Evolutionary conservation across 2,329 filamentous ascomycete species (phyloP).

Genomic region (Knoxdaviesia proteae): DNA sequence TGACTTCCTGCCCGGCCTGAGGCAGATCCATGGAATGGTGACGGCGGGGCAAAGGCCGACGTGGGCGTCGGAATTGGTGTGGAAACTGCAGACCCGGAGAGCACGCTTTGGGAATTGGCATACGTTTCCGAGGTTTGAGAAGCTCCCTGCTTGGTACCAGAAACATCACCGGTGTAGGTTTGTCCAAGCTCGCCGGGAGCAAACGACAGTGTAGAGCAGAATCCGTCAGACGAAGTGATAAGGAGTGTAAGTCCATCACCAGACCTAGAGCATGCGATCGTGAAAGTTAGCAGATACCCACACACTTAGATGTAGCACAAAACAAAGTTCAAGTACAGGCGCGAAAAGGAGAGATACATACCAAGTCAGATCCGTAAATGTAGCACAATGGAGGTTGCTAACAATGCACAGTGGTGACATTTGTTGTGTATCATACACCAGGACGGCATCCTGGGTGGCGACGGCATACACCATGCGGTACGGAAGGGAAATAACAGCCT

Average conservation of each 20-base stretch:
- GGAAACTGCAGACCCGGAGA: too few species aligned
- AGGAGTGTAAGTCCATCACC: slow-evolving; percentile 40
- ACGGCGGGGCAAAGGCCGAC: slow-evolving; percentile 37
- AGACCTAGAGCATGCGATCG: slow-evolving; percentile 14
- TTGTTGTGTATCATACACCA: slow-evolving; percentile 94
- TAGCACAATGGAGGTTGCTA: slow-evolving; percentile 92
- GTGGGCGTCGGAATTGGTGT: slow-evolving; percentile 42
- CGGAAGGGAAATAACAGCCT: slow-evolving; percentile 60
- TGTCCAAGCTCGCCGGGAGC: slow-evolving; percentile 66
- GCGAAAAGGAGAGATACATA: slow-evolving; percentile 22
- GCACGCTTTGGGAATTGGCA: slow-evolving; percentile 32
- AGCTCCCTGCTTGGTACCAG: slow-evolving; percentile 23
- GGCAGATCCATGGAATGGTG: slow-evolving; percentile 28
- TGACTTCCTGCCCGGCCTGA: slow-evolving; percentile 17
- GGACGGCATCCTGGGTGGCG: slow-evolving; percentile 83
- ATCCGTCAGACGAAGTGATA: slow-evolving; percentile 95
- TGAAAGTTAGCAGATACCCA: not conserved
- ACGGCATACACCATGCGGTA: slow-evolving; percentile 95
- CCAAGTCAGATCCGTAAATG: slow-evolving; percentile 93
- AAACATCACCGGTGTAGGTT: slow-evolving; percentile 49
- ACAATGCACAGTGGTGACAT: slow-evolving; percentile 84
- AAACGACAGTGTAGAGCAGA: slow-evolving; percentile 85
- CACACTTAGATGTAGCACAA: not conserved
- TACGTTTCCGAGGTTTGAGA: slow-evolving; percentile 17
- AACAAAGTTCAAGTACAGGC: too few species aligned